Conservation (phyloP, 441 rosid genomes). For the Melastoma candidum region DNA sequence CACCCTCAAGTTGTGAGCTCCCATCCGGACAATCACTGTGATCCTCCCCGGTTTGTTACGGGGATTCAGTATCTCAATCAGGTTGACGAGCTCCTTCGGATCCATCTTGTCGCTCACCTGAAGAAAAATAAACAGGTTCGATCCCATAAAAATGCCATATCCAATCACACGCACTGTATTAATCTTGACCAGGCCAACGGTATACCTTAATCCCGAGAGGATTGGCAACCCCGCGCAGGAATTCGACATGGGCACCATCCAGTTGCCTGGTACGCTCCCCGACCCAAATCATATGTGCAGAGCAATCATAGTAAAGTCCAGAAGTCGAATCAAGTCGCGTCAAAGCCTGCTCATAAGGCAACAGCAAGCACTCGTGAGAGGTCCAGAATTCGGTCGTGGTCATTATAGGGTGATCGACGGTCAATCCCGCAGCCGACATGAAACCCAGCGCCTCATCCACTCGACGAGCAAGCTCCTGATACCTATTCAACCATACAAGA, state of each 20-base stretch:
- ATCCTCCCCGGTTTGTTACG: slow-evolving; percentile 17
- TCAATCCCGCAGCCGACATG: slow-evolving; percentile 17
- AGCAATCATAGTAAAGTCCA: slow-evolving; percentile 16
- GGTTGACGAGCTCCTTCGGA: slow-evolving; percentile 13
- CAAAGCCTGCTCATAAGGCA: slow-evolving; percentile 18
- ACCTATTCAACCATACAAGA: slow-evolving; percentile 5
- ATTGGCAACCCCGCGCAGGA: slow-evolving; percentile 15
- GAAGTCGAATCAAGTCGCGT: slow-evolving; percentile 16
- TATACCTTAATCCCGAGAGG: slow-evolving; percentile 17
- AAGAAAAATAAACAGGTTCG: background rate
- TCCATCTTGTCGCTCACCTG: slow-evolving; percentile 21
- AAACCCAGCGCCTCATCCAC: slow-evolving; percentile 18
- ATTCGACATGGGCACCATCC: slow-evolving; percentile 20
- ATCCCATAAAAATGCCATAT: no score
- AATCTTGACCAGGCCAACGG: no score
- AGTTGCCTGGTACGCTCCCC: slow-evolving; percentile 19
- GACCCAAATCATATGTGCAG: slow-evolving; percentile 18
- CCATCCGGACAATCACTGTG: slow-evolving; percentile 14
- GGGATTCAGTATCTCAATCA: slow-evolving; percentile 12
- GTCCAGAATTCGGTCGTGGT: slow-evolving; percentile 16
- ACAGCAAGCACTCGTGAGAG: slow-evolving; percentile 18
- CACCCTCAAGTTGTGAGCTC: slow-evolving; percentile 16
- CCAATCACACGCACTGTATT: no score
- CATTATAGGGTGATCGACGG: slow-evolving; percentile 15
- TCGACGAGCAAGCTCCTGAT: slow-evolving; percentile 16